Conservation (phyloP, 176 grass and related monocot genomes). For the Ananas comosus region DNA sequence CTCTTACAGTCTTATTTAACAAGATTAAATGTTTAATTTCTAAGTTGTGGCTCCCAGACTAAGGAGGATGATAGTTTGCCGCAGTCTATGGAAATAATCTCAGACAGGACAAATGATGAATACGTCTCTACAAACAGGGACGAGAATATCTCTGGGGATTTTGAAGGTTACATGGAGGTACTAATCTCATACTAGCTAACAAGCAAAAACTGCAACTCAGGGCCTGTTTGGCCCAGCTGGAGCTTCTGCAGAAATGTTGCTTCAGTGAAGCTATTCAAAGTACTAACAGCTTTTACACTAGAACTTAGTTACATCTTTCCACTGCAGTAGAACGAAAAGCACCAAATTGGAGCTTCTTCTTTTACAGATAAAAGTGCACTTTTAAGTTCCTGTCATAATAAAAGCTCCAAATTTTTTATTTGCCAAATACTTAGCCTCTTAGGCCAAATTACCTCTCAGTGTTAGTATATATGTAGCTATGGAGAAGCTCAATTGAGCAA, state of each 20-base stretch:
- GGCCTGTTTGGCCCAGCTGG: no score
- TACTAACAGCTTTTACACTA: slow-evolving; percentile 5
- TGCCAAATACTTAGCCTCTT: no score
- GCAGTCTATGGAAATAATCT: slow-evolving; percentile 20
- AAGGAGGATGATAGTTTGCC: slow-evolving; percentile 14
- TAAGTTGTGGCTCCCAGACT: slow-evolving; percentile 8
- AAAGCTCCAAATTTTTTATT: no score
- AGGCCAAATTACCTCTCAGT: no score
- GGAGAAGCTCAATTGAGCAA: background rate
- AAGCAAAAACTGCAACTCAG: background rate
- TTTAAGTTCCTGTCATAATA: no score
- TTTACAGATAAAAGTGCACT: no score
- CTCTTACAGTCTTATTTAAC: slow-evolving; percentile 17
- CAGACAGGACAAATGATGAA: slow-evolving; percentile 11
- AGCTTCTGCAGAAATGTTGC: no score
- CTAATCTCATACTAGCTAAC: background rate
- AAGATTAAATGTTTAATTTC: background rate
- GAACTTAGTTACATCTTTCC: slow-evolving; percentile 6
- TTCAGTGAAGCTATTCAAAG: no score
- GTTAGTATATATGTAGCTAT: no score
- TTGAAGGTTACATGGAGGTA: slow-evolving; percentile 32
- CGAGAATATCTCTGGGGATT: slow-evolving; percentile 13
- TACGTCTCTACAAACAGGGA: slow-evolving; percentile 2
- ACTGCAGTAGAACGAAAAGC: no score
- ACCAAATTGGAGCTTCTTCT: background rate